Base-by-base conservation (phyloP, 768 basidiomycete genomes). In the Leccinum imitatum region DNA sequence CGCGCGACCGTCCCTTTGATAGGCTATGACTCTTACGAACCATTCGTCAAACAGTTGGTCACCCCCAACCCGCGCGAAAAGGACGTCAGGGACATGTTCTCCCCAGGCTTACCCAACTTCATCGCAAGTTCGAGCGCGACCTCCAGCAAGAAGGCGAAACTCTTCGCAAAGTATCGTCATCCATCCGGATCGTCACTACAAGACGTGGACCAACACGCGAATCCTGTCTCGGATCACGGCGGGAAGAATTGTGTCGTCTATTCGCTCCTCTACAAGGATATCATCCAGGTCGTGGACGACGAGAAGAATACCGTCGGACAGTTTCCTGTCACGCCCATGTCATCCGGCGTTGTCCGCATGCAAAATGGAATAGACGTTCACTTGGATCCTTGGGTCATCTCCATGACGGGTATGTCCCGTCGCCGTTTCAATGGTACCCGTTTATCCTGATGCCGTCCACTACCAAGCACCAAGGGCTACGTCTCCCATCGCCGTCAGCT, bases 191-290 rank as follows among this genome's bases (percentile, higher is more conserved):
- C 56, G 1, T 66, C 64, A 1, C 31, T 52, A 15, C 50, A 68
- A 15, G 60, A 50, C 37, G 67, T 68, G 3, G 59, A 63, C 39
- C 51, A 60, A 21, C 54, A 58, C 17, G 62, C 67, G 1, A 63
- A 64, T 25, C 62, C 65, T 0, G 48, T 56, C 25, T 61, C 62
- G 19, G 6, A 58, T n/a, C 8, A 39, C 5, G 67, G 65, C 3
- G 67, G 67, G 19, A 69, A 66, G 44, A 66, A 67, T 31, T 69
- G 67, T 23, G 53, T 69, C 21, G 57, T 69, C 27, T 64, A 62
- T 53, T 69, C 68, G 23, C 68, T 69, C 35, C 7, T 50, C n/a
- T 64, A 64, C 21, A 54, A 39, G 33, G 35, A 61, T 3, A 1
- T 62, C n/a, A 48, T 66, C 53, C 21, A 58, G 11, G 62, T 64